Conservation (phyloP, 2,329 filamentous ascomycete genomes). For the Amylocarpus encephaloides region DNA sequence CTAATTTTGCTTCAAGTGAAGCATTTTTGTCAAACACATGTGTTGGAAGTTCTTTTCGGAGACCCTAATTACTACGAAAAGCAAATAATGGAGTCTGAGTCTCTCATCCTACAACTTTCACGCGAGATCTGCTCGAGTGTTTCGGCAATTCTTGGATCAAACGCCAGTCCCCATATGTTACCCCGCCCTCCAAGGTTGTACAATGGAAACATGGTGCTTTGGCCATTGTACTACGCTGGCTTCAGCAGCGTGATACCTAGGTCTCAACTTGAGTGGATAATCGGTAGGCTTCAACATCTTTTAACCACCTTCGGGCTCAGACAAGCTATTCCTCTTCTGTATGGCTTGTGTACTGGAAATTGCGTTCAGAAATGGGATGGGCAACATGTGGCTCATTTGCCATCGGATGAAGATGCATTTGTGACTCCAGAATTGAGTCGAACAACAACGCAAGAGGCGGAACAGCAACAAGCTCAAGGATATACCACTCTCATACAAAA, state of each 20-base stretch:
- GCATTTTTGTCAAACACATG: constrained; percentile 14
- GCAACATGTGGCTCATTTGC: too few relatives aligned
- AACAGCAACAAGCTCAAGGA: neutral
- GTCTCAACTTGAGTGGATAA: constrained; percentile 24
- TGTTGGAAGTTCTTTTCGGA: constrained; percentile 3
- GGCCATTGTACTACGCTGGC: constrained; percentile 25
- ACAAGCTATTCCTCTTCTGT: constrained; percentile 22
- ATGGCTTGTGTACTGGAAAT: constrained; percentile 2
- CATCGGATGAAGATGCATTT: neutral
- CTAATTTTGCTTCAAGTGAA: constrained; percentile 21
- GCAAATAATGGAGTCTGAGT: constrained; percentile 15
- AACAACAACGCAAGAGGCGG: neutral
- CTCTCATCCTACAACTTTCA: constrained; percentile 17
- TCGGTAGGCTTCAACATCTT: constrained; percentile 20
- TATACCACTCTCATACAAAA: neutral
- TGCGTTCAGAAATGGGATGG: neutral
- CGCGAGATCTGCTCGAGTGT: constrained; percentile 26
- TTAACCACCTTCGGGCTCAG: constrained; percentile 22
- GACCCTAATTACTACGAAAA: constrained; percentile 11
- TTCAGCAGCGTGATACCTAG: constrained; percentile 18
- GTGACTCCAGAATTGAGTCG: neutral
- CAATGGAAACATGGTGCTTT: constrained; percentile 23
- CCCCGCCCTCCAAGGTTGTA: constrained; percentile 14
- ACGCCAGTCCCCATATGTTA: constrained; percentile 1
- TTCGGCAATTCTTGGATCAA: constrained; percentile 19